Evolutionary conservation across 1,284 basidiomycete genomes (phyloP).

Genomic region (Cryptococcus sp.): DNA sequence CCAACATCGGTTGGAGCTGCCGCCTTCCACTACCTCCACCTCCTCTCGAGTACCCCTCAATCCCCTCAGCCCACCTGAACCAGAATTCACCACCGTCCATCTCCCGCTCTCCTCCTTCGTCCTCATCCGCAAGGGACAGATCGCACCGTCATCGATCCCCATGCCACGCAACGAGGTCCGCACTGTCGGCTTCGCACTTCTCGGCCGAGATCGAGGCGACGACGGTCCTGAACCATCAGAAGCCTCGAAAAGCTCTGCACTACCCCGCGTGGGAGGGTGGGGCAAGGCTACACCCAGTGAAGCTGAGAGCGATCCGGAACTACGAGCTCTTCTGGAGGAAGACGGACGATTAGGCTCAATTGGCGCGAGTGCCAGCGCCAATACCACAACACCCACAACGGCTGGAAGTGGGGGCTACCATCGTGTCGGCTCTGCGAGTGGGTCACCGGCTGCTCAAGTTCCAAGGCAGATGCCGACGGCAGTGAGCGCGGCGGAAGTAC

Average conservation of each 20-base stretch:
- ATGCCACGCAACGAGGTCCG: conserved; percentile 55
- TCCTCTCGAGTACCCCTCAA: conserved; percentile 26
- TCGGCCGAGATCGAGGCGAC: conserved; percentile 47
- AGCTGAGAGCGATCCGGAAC: conserved; percentile 33
- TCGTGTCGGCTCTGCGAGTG: conserved; percentile 23
- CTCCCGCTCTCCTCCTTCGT: conserved; percentile 57
- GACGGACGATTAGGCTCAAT: background rate
- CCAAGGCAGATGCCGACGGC: background rate
- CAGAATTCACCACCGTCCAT: conserved; percentile 54
- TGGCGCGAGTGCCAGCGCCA: background rate
- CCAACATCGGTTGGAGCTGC: conserved; percentile 57
- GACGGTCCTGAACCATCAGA: conserved; percentile 12
- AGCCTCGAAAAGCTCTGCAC: conserved; percentile 13
- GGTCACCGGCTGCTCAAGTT: conserved; percentile 1
- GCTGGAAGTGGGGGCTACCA: conserved; percentile 31
- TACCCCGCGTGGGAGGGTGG: conserved; percentile 34
- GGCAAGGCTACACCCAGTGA: conserved; percentile 22
- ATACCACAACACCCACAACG: background rate
- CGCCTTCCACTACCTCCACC: conserved; percentile 32
- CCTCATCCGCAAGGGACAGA: conserved; percentile 56
- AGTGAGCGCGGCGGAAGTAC: conserved; percentile 10
- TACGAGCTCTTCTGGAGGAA: conserved; percentile 31
- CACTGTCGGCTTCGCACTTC: conserved; percentile 55
- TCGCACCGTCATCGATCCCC: conserved; percentile 51
- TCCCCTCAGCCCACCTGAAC: conserved; percentile 25